Evolutionary conservation across 495 filamentous ascomycete species (phyloP).

Genomic region (Hyaloscypha finlandica): DNA sequence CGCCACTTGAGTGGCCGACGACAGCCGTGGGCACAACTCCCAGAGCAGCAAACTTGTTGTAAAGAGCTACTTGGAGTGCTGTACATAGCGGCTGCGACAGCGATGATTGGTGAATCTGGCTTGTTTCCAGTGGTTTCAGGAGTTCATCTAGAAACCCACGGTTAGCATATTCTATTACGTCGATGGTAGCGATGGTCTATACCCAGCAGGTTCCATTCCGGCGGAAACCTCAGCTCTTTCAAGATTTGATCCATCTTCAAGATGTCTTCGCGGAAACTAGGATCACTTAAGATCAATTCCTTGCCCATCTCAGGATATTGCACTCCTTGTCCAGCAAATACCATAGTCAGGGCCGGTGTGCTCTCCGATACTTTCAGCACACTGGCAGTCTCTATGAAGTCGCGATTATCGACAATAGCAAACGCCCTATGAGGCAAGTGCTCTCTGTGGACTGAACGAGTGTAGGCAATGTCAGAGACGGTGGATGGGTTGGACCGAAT

Average conservation of each 20-base stretch:
- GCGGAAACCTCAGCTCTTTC: neutral
- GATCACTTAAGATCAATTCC: slow-evolving; percentile 45
- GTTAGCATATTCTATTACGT: neutral
- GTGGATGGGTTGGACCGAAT: neutral
- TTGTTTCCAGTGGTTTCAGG: slow-evolving; percentile 25
- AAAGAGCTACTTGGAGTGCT: slow-evolving; percentile 54
- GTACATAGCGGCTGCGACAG: slow-evolving; percentile 56
- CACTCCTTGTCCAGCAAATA: slow-evolving; percentile 34
- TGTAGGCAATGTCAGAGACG: slow-evolving; percentile 15
- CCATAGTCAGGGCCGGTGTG: neutral
- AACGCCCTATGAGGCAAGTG: slow-evolving; percentile 10
- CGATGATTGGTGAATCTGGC: slow-evolving; percentile 38
- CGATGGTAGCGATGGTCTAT: neutral
- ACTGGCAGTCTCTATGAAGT: neutral
- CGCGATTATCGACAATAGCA: slow-evolving; percentile 2
- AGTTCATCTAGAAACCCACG: neutral
- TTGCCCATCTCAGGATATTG: slow-evolving; percentile 62
- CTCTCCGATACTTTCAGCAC: neutral
- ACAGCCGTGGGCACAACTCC: slow-evolving; percentile 51
- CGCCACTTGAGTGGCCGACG: slow-evolving; percentile 65
- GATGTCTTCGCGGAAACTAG: slow-evolving; percentile 36
- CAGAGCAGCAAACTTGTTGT: slow-evolving; percentile 54
- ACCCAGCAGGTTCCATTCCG: slow-evolving; percentile 17
- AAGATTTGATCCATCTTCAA: slow-evolving; percentile 11
- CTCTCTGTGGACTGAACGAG: slow-evolving; percentile 5